Percentiles rank a stretch among this genome's conserved stretches.
These are phyloP conservation scores for Lichtheimia ramosa DNA, from an alignment of 371 early-diverging fungal genomes.

Conservation along the genomic window DNA sequence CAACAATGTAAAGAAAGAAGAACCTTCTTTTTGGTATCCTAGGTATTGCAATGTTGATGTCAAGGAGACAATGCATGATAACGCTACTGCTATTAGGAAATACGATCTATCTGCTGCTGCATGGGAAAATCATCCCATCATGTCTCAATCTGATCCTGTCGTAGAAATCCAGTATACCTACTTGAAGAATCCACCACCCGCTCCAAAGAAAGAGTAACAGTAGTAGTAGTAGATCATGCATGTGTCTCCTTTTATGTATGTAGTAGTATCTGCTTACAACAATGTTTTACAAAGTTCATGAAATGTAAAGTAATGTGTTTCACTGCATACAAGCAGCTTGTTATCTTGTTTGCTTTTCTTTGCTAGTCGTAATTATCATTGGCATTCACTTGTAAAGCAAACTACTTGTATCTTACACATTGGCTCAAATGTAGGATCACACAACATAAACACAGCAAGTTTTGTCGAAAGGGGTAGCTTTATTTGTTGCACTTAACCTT, in stretches of 20 bases:
- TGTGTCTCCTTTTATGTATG: not conserved
- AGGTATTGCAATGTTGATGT: not conserved
- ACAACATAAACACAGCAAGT: too few relatives aligned
- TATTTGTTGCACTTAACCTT: too few relatives aligned
- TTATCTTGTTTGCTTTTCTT: too few relatives aligned
- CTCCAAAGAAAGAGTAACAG: not conserved
- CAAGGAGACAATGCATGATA: not conserved
- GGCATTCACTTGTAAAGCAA: too few relatives aligned
- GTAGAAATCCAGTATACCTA: slow-evolving; percentile 2
- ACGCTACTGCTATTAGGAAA: not conserved
- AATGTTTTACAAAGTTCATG: too few relatives aligned
- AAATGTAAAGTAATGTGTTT: too few relatives aligned
- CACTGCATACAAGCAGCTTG: too few relatives aligned
- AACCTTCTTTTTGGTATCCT: slow-evolving; percentile 10
- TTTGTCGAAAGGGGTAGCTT: too few relatives aligned
- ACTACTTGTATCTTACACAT: too few relatives aligned
- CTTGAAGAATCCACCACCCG: slow-evolving; percentile 1
- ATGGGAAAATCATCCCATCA: not conserved
- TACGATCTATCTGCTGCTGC: slow-evolving; percentile 6
- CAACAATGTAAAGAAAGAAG: not conserved
- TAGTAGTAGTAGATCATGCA: slow-evolving; percentile 1
- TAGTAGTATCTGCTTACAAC: too few relatives aligned
- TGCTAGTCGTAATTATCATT: too few relatives aligned
- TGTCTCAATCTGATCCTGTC: not conserved
- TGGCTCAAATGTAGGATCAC: too few relatives aligned